Conservation (phyloP, 1,284 basidiomycete species). For the Porodaedalea pini region DNA sequence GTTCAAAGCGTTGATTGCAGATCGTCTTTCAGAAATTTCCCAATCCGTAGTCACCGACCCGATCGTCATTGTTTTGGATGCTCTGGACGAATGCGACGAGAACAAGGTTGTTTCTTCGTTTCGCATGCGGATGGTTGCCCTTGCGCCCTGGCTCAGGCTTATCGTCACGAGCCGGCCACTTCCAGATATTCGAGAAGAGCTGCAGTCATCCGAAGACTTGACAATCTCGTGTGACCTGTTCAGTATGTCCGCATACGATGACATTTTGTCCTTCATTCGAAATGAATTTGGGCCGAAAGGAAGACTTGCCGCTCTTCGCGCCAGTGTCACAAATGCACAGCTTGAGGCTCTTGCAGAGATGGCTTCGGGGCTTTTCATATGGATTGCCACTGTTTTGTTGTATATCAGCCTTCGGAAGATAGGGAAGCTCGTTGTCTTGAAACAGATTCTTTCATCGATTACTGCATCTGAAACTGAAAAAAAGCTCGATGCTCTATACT, state of each 20-base stretch:
- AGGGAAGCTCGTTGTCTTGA: not conserved
- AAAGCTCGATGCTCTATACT: not conserved
- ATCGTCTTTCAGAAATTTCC: too few species aligned
- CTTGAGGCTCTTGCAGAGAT: conserved; percentile 22
- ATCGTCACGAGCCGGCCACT: conserved; percentile 9
- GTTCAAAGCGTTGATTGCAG: not conserved
- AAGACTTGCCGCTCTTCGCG: not conserved
- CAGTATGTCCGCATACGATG: not conserved
- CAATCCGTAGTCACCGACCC: too few species aligned
- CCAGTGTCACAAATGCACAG: too few species aligned
- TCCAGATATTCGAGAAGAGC: not conserved
- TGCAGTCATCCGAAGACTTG: not conserved
- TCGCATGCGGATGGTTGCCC: not conserved
- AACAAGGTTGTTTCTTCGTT: not conserved
- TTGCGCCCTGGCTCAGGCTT: conserved; percentile 9
- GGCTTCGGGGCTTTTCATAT: not conserved
- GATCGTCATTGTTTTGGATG: conserved; percentile 2
- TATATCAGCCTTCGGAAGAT: not conserved
- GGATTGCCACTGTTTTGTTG: not conserved
- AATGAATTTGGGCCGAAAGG: not conserved
- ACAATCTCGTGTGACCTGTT: not conserved
- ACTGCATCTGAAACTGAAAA: not conserved
- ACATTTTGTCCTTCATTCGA: not conserved
- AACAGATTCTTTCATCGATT: not conserved
- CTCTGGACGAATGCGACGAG: conserved; percentile 12